These are phyloP conservation scores for Epichloe sibirici DNA, from an alignment of 2,329 filamentous ascomycete species.

Conservation along the genomic window DNA sequence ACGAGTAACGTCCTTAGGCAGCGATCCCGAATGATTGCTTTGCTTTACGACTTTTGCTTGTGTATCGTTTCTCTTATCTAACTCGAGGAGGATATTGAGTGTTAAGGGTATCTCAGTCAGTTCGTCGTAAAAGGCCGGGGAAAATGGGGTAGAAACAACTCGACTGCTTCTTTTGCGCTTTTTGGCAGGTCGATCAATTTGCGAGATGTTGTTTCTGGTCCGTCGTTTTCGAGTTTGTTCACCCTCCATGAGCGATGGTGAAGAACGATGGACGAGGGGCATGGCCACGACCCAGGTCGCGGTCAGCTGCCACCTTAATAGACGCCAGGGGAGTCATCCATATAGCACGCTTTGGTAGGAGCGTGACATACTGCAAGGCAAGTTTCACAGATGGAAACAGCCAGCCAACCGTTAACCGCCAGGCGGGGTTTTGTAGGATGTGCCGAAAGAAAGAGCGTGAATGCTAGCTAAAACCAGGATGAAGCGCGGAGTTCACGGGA, in stretches of 20 bases:
- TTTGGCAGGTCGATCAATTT: background rate
- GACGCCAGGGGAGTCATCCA: background rate
- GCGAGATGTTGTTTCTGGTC: background rate
- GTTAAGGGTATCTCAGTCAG: slow-evolving; percentile 16
- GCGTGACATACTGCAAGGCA: background rate
- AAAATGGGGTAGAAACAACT: slow-evolving; percentile 7
- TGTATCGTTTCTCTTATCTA: slow-evolving; percentile 13
- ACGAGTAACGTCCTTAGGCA: background rate
- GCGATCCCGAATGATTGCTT: background rate
- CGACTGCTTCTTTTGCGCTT: background rate
- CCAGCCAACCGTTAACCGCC: background rate
- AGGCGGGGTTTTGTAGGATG: background rate
- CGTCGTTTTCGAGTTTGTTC: slow-evolving; percentile 1
- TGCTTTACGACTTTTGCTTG: background rate
- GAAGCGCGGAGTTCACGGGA: background rate
- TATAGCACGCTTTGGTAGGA: background rate
- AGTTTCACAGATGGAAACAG: background rate
- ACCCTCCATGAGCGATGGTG: background rate
- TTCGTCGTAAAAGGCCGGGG: slow-evolving; percentile 17
- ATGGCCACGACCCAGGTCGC: background rate
- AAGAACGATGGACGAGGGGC: background rate
- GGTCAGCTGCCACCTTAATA: background rate
- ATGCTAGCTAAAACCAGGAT: background rate
- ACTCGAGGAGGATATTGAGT: slow-evolving; percentile 15
- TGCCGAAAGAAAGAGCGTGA: background rate